Evolutionary conservation across 306 rosid genomes (phyloP).

Genomic region (Acacia melanoxylon): DNA sequence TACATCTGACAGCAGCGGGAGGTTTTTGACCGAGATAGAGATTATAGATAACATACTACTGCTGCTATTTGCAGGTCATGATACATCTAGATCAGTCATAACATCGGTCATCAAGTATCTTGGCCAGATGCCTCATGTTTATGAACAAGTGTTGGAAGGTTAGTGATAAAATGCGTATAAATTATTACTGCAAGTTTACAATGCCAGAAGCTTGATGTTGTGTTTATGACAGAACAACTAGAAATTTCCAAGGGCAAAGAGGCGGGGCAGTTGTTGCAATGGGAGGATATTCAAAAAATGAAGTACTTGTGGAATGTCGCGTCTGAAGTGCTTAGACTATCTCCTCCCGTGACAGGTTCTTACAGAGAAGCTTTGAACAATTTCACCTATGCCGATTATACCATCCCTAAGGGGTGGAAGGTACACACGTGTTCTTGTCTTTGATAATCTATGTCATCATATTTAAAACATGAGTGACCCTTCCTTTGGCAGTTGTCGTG

Average conservation of each 20-base stretch:
- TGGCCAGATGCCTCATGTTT: conserved; percentile 45
- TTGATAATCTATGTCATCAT: background rate
- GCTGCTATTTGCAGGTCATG: conserved; percentile 51
- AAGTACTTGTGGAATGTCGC: conserved; percentile 60
- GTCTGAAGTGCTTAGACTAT: conserved; percentile 47
- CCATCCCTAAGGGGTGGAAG: conserved; percentile 65
- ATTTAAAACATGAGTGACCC: background rate
- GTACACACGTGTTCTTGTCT: conserved; percentile 17
- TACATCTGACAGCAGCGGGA: conserved; percentile 42
- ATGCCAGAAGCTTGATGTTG: background rate
- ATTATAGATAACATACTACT: conserved; percentile 44
- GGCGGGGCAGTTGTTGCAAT: conserved; percentile 39
- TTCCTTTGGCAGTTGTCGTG: conserved; percentile 43
- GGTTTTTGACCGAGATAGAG: conserved; percentile 42
- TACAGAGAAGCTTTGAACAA: conserved; percentile 47
- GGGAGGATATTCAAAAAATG: conserved; percentile 66
- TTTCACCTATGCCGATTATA: conserved; percentile 50
- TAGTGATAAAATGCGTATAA: background rate
- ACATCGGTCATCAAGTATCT: conserved; percentile 46
- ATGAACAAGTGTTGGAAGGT: conserved; percentile 49
- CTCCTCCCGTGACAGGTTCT: conserved; percentile 51
- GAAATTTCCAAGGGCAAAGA: conserved; percentile 45
- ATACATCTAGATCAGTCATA: conserved; percentile 46
- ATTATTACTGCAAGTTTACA: background rate
- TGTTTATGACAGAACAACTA: conserved; percentile 44